Base-by-base conservation (phyloP, 208 protist genomes). In the Plasmodiophora brassicae region DNA sequence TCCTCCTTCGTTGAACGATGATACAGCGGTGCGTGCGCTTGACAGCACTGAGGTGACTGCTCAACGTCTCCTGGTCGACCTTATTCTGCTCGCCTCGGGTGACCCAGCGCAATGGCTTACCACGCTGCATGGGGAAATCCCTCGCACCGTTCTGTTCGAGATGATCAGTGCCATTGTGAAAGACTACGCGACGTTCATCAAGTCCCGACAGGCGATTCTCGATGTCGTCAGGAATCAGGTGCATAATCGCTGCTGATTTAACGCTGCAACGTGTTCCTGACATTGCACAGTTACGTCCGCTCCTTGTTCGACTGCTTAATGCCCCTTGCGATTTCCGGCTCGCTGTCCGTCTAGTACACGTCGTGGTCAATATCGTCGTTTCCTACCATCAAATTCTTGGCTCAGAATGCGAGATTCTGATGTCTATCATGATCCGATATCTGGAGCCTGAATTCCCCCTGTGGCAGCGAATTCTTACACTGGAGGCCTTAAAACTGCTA, bases 61-160 rank as follows among this genome's bases (percentile, higher is more conserved):
- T 14, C n/a, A 44, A 8, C 65, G 65, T 78, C n/a, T 78, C 32
- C 41, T 78, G 10, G 41, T 78, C n/a, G 65, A 78, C 41, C n/a
- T 78, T 14, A 38, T 78, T 5, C n/a, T 78, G 5, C 41, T 78
- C 10, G 65, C 65, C 10, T 78, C 65, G 5, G 65, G 65, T 5
- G 65, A 78, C 41, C 65, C 65, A 38, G 32, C 65, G 65, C 65
- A 78, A 32, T 78, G 65, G 65, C 65, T 78, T 36, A 78, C 65
- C 20, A 32, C 65, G 5, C 10, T 78, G 32, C 65, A 78, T 78
- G 14, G n/a, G 10, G 65, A 78, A 5, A 38, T 78, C 41, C 65
- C 65, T 8, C 5, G 65, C 20, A 78, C 65, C 65, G n/a, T 78
- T 78, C 65, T 78, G 14, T 78, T 78, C n/a, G 65, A 78, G n/a